Conservation (phyloP, 2,329 filamentous ascomycete genomes). For the Coleophoma eucalyptorum region DNA sequence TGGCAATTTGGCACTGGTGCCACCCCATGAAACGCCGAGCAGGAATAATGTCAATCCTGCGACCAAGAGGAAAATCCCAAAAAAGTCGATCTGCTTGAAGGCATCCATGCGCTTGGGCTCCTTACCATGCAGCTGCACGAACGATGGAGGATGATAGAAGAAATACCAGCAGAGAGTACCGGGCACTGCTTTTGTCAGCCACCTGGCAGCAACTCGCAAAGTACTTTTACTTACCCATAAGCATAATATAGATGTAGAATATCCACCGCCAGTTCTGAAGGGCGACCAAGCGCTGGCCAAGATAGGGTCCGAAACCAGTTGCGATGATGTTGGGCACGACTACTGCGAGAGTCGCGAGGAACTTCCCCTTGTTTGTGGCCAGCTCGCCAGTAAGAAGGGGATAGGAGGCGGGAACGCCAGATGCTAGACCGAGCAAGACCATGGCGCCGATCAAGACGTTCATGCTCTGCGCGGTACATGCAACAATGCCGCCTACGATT, state of each 20-base stretch:
- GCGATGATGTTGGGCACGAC: constrained; percentile 17
- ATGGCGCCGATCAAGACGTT: constrained; percentile 26
- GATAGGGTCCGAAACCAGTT: constrained; percentile 2
- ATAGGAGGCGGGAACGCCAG: constrained; percentile 24
- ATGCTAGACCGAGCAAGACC: constrained; percentile 23
- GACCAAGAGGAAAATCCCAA: constrained; percentile 22
- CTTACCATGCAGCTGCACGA: neutral
- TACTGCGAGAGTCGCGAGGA: constrained; percentile 16
- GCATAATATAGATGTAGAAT: constrained; percentile 37
- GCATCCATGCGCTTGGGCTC: constrained; percentile 19
- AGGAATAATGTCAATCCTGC: constrained; percentile 24
- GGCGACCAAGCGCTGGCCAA: constrained; percentile 28
- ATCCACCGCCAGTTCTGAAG: constrained; percentile 29
- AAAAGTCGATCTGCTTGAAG: constrained; percentile 24
- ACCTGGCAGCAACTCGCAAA: too few relatives aligned
- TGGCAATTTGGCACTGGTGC: constrained; percentile 13
- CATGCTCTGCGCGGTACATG: constrained; percentile 24
- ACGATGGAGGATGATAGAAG: constrained; percentile 36
- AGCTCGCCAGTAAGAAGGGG: constrained; percentile 32
- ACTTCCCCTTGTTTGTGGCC: constrained; percentile 36
- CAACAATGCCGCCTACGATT: constrained; percentile 19
- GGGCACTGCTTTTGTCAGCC: too few relatives aligned
- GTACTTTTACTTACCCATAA: constrained; percentile 24
- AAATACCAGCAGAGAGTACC: too few relatives aligned
- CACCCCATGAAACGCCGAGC: constrained; percentile 26